Base-by-base conservation (phyloP, 192 early-diverging fungal species). In the Backusella mclennaniae region DNA sequence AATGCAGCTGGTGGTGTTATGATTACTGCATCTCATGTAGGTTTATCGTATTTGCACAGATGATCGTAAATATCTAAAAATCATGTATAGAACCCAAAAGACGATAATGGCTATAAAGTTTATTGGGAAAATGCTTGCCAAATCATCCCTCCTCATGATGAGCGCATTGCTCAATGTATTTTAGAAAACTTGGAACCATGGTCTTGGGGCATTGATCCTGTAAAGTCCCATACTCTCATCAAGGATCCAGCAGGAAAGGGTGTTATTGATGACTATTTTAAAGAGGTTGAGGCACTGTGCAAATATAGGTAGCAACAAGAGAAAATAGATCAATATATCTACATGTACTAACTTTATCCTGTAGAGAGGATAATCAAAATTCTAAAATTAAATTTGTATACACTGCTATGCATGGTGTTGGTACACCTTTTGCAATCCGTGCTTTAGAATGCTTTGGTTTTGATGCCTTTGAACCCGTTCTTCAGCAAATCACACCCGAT, bases 401-500 rank as follows among this genome's bases (percentile, higher is more conserved):
- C 79, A 98, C 95, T 26, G 90, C 97, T 19, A 97, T 98, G 97
- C 97, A 98, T 76, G 97, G 97, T 67, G 96, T 98, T 35, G 97
- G 97, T 26, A 83, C 87, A 8, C 89, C 88, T 17, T 95, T 92
- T 85, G 95, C 93, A 3, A 82, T 88, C 23, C 82, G 86, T 41
- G 87, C 93, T 14, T 86, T 96, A 71, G 85, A 89, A 66, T 70
- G 79, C 12, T 94, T 97, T 78, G 88, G 88, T 33, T 83, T 97
- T 36, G 85, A 89, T 73, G 84, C 90, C 3, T 92, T 91, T 74
- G 82, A 90, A 23, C 71, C 83, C 11, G 91, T 93, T 4, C 82
- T 88, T 12, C 86, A 90, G 73, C 96, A 97, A 83, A 72, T 89
- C 38, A 38, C 78, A 7, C 96, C 97, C 4, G 95, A 98, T 75